These are phyloP conservation scores for Selaginella tamariscina DNA, from an alignment of 75 land plant genomes.

Conservation along the genomic window DNA sequence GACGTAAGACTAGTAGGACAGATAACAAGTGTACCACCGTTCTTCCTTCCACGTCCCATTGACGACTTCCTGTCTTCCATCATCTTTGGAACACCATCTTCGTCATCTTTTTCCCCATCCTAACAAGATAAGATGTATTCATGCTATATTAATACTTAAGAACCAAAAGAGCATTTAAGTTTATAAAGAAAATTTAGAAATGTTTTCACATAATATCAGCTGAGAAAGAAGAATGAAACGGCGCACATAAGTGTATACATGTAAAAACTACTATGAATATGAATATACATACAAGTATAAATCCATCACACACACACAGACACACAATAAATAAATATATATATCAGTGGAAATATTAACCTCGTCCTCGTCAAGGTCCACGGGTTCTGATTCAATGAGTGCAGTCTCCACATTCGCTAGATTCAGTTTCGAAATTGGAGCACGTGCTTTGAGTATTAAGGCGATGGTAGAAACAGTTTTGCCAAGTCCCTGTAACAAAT, in stretches of 20 bases:
- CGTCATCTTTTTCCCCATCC: conserved; percentile 52
- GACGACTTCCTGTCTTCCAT: conserved; percentile 2
- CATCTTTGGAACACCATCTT: not conserved
- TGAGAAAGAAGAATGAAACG: no score
- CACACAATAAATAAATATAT: no score
- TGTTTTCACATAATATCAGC: no score
- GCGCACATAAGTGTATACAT: no score
- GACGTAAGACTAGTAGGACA: conserved; percentile 93
- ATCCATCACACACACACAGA: no score
- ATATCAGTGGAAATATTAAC: no score
- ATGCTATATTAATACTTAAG: no score
- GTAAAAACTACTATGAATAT: no score
- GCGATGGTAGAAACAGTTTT: conserved; percentile 91
- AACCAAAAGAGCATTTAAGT: no score
- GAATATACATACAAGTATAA: no score
- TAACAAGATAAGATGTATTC: no score
- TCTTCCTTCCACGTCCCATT: conserved; percentile 40
- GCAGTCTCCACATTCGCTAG: conserved; percentile 14
- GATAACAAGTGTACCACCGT: conserved; percentile 90
- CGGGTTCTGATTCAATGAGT: conserved; percentile 37
- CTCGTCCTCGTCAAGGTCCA: conserved; percentile 58
- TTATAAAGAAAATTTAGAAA: no score
- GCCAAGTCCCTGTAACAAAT: conserved; percentile 78
- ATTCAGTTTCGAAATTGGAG: conserved; percentile 24
- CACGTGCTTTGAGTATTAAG: conserved; percentile 59